Base-by-base conservation (phyloP, 495 filamentous ascomycete species). In the Penicillium paxilli region DNA sequence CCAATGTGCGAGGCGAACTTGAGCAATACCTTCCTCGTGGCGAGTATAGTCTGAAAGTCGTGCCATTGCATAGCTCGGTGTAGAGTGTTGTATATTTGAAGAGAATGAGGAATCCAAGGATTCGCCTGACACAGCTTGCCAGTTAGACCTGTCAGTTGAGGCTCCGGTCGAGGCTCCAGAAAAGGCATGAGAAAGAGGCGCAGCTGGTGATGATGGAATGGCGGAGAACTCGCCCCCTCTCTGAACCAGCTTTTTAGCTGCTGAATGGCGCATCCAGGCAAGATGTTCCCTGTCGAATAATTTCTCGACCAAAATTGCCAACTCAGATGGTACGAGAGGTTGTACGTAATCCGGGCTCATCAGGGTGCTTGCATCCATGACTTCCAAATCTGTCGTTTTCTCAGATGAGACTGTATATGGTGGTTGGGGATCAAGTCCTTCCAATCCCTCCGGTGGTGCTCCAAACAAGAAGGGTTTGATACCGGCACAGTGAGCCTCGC, bases 321-420 rank as follows among this genome's bases (percentile, higher is more conserved):
- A 81, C 55, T 99, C 95, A 19, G 91, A 92, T 23, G 80, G 66
- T 10, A 90, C 70, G 2, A 98, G 78, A 3, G 95, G 95, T 51
- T 91, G 88, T 16, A 96, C 77, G 67, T 99, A 99, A 59, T 93
- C 89, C 3, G 95, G 86, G 42, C 84, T 91, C 94, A 99, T 99
- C 12, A 99, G 78, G 0, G 94, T 82, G 62, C 90, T 95, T 23
- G 94, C 94, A 63, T 99, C 94, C 91, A 99, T 96, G 41, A 80
- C 87, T 20, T 96, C 92, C 46, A 86, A 74, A 67, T 99, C 92
- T 45, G 83, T 83, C 10, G 82, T 84, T 32, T 85, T 79, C 11
- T 82, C 83, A 17, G 90, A 95, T 20, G 95, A 98, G 35, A 96
- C 81, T 7, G 91, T 86, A 67, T 88, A 96, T 7, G 91, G 85